Conservation (phyloP, 2,329 filamentous ascomycete species). For the Exophiala spinifera region DNA sequence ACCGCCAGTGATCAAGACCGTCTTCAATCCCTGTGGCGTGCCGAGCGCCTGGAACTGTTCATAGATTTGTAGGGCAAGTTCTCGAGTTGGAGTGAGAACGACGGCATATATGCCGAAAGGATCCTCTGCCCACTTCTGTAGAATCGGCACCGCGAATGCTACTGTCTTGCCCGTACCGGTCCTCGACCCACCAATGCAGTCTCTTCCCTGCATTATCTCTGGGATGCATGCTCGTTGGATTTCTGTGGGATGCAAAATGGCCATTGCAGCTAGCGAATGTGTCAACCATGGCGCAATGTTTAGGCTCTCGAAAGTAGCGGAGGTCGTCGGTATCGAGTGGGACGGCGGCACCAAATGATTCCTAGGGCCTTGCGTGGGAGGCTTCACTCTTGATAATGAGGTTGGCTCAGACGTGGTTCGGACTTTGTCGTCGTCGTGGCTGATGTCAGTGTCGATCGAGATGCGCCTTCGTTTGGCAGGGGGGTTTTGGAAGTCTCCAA, state of each 20-base stretch:
- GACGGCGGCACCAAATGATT: neutral
- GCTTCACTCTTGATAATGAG: constrained; percentile 17
- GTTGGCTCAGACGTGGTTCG: neutral
- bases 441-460: constrained; percentile 10
- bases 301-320: constrained; percentile 68
- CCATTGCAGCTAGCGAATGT: constrained; percentile 69
- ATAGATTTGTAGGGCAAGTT: constrained; percentile 91
- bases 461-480: constrained; percentile 27
- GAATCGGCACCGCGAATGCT: constrained; percentile 88
- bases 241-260: constrained; percentile 82
- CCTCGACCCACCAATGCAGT: constrained; percentile 91
- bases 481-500: constrained; percentile 17
- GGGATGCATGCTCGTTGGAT: constrained; percentile 94
- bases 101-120: constrained; percentile 87
- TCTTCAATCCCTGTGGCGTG: constrained; percentile 80
- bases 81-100: constrained; percentile 83
- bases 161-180: constrained; percentile 98
- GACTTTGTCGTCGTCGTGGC: neutral
- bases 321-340: constrained; percentile 8
- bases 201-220: constrained; percentile 82
- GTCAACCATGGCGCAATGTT: constrained; percentile 83
- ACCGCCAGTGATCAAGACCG: constrained; percentile 85
- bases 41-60: constrained; percentile 95
- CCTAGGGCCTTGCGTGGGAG: neutral
- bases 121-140: constrained; percentile 91